Evolutionary conservation across 2,329 filamentous ascomycete species (phyloP).

Genomic region (Fusarium bactridioides): DNA sequence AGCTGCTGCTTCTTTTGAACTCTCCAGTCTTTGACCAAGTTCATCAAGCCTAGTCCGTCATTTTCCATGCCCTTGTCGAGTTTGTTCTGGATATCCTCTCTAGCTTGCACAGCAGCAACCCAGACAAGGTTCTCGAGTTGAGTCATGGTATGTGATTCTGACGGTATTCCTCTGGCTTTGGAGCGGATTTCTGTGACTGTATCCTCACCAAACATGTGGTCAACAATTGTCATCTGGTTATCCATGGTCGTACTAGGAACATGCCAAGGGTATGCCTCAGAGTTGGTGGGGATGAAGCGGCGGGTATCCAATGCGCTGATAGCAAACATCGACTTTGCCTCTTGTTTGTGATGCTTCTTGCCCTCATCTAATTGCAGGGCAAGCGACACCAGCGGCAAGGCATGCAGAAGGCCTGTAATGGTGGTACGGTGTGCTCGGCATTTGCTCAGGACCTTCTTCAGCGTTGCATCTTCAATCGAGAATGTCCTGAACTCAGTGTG

Average conservation of each 20-base stretch:
- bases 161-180: slow-evolving; percentile 9
- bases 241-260: slow-evolving; percentile 29
- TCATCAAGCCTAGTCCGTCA: slow-evolving; percentile 36
- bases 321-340: slow-evolving; percentile 28
- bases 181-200: slow-evolving; percentile 28
- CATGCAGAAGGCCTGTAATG: slow-evolving; percentile 42
- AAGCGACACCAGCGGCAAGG: slow-evolving; percentile 34
- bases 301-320: slow-evolving; percentile 28
- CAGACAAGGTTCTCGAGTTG: slow-evolving; percentile 27
- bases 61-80: slow-evolving; percentile 33
- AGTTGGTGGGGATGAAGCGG: slow-evolving; percentile 23
- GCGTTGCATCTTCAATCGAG: slow-evolving; percentile 16
- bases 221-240: slow-evolving; percentile 27
- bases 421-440: slow-evolving; percentile 43
- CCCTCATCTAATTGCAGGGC: slow-evolving; percentile 23
- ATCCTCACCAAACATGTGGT: slow-evolving; percentile 11
- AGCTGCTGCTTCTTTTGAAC: slow-evolving; percentile 19
- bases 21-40: slow-evolving; percentile 39
- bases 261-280: slow-evolving; percentile 23
- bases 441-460: slow-evolving; percentile 29
- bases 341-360: slow-evolving; percentile 1
- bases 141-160: slow-evolving; percentile 12
- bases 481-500: slow-evolving; percentile 34
- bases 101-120: slow-evolving; percentile 11
- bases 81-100: slow-evolving; percentile 25